phyloP scores from a whole-genome alignment of 108 stramenopile genomes.

The Chaetoceros tenuissimus region DNA sequence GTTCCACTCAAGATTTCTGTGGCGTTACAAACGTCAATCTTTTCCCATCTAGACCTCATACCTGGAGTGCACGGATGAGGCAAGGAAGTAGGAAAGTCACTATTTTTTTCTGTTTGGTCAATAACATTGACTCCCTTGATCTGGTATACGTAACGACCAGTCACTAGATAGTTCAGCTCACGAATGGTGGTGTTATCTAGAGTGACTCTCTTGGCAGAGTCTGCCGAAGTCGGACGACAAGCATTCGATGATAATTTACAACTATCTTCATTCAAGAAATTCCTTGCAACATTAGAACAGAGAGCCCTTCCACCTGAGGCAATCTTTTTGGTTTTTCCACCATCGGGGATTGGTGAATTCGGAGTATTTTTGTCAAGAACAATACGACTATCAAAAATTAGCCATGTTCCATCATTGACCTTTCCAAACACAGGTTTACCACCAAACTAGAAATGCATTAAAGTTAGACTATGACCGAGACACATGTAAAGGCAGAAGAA shows the following conservation, averaged over 20 bases:
- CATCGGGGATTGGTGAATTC: constrained; percentile 29
- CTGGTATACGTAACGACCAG: constrained; percentile 35
- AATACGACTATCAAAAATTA: constrained; percentile 23
- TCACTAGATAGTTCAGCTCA: constrained; percentile 13
- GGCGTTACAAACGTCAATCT: background rate
- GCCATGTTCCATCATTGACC: constrained; percentile 25
- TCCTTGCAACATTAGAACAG: constrained; percentile 35
- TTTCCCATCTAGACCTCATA: background rate
- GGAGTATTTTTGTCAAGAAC: constrained; percentile 31
- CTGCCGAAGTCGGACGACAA: background rate
- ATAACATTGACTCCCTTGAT: constrained; percentile 16
- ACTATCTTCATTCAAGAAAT: constrained; percentile 37
- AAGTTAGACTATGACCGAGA: no score
- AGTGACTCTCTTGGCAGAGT: background rate
- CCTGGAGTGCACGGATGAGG: background rate
- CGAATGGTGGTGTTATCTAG: constrained; percentile 11
- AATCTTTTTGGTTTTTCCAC: constrained; percentile 15
- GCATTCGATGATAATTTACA: constrained; percentile 8
- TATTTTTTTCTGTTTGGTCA: background rate
- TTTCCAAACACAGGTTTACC: constrained; percentile 20
- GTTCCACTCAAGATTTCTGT: background rate
- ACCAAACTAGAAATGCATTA: no score
- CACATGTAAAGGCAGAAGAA: no score
- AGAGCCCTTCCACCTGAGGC: constrained; percentile 15
- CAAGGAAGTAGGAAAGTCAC: background rate